A percentile compares a stretch with the other conserved stretches of the same genome.
These are phyloP conservation scores for Didymella arachidicola DNA, from an alignment of 2,329 filamentous ascomycete genomes.

Conservation along the genomic window DNA sequence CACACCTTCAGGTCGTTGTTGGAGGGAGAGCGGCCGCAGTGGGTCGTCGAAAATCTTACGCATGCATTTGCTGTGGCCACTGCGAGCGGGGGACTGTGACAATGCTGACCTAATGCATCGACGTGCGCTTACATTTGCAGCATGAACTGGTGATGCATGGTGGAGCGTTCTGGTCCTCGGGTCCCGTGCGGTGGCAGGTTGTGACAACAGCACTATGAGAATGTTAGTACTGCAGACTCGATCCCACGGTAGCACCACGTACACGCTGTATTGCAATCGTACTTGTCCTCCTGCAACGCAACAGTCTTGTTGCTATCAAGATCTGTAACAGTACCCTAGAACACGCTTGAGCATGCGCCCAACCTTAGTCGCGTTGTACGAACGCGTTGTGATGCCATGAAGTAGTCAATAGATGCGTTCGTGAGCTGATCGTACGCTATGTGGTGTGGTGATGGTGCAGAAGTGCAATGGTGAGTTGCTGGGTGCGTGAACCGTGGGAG, in stretches of 20 bases:
- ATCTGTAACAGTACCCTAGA: constrained; percentile 1
- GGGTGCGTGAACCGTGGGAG: background rate
- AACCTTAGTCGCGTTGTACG: background rate
- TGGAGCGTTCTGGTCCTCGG: background rate
- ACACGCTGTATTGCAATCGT: background rate
- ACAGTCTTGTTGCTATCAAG: background rate
- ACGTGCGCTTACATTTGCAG: constrained; percentile 37
- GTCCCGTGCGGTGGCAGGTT: constrained; percentile 11
- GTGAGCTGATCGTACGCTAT: background rate
- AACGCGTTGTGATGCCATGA: constrained; percentile 8
- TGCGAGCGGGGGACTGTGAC: constrained; percentile 40
- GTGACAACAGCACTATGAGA: background rate
- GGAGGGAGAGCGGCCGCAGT: constrained; percentile 12
- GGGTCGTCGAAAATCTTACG: constrained; percentile 39
- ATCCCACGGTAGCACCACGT: constrained; percentile 5
- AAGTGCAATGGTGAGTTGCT: constrained; percentile 2
- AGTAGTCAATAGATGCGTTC: background rate
- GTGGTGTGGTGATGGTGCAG: background rate
- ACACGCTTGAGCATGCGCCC: constrained; percentile 1
- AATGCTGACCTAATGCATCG: constrained; percentile 31
- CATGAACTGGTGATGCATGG: constrained; percentile 5
- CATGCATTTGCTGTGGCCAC: constrained; percentile 40
- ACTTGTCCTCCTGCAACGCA: background rate
- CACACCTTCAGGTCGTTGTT: background rate
- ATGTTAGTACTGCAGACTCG: background rate